These are phyloP conservation scores for Aspergillus kassunensis DNA, from an alignment of 495 filamentous ascomycete genomes.

Conservation along the genomic window DNA sequence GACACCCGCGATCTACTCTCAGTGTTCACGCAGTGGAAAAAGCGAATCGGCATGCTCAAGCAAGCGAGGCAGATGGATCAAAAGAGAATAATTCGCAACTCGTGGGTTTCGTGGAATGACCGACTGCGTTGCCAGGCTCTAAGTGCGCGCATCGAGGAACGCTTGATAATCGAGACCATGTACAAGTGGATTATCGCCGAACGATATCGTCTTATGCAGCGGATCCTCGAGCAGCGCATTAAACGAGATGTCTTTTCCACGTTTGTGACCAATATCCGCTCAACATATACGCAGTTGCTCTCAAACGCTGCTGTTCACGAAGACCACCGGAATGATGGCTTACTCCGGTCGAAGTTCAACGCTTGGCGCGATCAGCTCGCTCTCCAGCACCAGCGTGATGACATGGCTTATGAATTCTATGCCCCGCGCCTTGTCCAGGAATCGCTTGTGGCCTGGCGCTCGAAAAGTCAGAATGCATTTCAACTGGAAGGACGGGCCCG, in stretches of 20 bases:
- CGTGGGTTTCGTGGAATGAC: constrained; percentile 66
- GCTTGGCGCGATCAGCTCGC: constrained; percentile 42
- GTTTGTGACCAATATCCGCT: constrained; percentile 39
- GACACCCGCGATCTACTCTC: constrained; percentile 46
- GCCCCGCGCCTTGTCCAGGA: constrained; percentile 46
- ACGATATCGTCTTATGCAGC: constrained; percentile 47
- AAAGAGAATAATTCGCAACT: constrained; percentile 50
- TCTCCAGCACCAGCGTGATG: constrained; percentile 42
- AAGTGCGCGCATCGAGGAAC: constrained; percentile 52
- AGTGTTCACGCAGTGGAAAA: constrained; percentile 50
- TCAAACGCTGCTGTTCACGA: constrained; percentile 35
- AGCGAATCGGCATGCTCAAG: constrained; percentile 43
- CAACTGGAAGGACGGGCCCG: constrained; percentile 51
- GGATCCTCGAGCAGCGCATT: constrained; percentile 49
- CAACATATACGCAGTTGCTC: constrained; percentile 35
- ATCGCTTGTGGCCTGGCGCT: constrained; percentile 45
- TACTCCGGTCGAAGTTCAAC: constrained; percentile 35
- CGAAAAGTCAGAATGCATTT: constrained; percentile 40
- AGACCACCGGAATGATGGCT: constrained; percentile 27
- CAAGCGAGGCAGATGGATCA: constrained; percentile 54
- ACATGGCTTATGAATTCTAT: constrained; percentile 52
- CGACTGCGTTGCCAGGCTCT: constrained; percentile 54
- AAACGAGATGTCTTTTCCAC: constrained; percentile 41
- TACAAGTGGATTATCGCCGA: constrained; percentile 63
- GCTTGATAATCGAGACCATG: constrained; percentile 53